Conservation (phyloP, 192 early-diverging fungal genomes). For the Phycomyces blakesleeanus region DNA sequence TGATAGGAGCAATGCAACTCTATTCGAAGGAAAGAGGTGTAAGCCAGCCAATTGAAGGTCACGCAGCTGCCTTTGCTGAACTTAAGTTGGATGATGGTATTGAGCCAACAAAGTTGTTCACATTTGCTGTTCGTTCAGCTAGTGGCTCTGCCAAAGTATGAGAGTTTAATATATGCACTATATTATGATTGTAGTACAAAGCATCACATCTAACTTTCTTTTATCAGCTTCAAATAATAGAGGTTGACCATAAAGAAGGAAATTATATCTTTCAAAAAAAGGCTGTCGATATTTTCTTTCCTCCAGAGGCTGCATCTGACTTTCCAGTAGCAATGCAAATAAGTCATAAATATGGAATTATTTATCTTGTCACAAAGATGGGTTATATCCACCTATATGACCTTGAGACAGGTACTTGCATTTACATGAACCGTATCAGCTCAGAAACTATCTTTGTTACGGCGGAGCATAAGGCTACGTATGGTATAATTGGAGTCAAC, state of each 20-base stretch:
- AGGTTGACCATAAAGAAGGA: constrained; percentile 92
- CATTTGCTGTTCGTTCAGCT: constrained; percentile 84
- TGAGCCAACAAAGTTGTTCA: constrained; percentile 83
- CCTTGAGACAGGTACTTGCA: constrained; percentile 87
- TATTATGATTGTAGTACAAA: background rate
- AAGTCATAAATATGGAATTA: constrained; percentile 88
- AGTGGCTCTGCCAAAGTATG: constrained; percentile 71
- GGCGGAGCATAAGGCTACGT: constrained; percentile 77
- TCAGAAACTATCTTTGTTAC: constrained; percentile 99
- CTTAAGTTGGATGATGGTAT: constrained; percentile 75
- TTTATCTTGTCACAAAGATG: constrained; percentile 96
- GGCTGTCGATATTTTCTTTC: constrained; percentile 92
- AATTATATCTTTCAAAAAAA: constrained; percentile 87
- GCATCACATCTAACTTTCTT: background rate
- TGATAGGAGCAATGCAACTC: constrained; percentile 95
- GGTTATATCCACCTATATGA: constrained; percentile 98
- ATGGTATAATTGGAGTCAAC: constrained; percentile 94
- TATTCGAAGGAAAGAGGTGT: constrained; percentile 90
- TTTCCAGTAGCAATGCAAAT: constrained; percentile 99
- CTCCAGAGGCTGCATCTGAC: constrained; percentile 89
- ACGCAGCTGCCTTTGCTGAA: constrained; percentile 94
- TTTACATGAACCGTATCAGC: constrained; percentile 97
- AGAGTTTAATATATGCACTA: background rate
- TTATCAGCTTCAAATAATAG: constrained; percentile 86
- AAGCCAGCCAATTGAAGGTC: constrained; percentile 93